A percentile compares a stretch with the other conserved stretches of the same genome.
Evolutionary conservation across 2,329 filamentous ascomycete species (phyloP).

Genomic region (Scedosporium apiospermum): DNA sequence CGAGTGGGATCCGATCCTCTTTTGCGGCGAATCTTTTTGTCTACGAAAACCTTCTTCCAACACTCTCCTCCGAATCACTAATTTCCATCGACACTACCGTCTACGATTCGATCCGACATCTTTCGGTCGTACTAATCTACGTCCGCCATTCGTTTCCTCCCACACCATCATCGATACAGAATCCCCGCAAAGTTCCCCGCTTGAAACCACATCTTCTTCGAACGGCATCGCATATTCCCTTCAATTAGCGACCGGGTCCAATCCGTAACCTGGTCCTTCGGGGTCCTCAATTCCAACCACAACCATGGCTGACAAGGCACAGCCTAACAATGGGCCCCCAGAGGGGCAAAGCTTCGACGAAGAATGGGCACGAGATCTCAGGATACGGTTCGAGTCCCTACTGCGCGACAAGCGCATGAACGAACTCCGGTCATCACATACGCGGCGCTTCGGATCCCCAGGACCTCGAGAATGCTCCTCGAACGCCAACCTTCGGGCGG

Average conservation of each 20-base stretch:
- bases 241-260: not conserved
- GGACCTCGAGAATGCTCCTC: slow-evolving; percentile 39
- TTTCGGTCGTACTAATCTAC: too few relatives aligned
- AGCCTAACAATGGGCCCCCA: not conserved
- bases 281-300: not conserved
- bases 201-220: not conserved
- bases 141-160: too few relatives aligned
- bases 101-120: not conserved
- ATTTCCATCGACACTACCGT: not conserved
- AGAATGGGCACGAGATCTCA: slow-evolving; percentile 68
- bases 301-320: slow-evolving; percentile 5
- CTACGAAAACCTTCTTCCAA: not conserved
- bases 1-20: not conserved
- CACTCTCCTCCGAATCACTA: not conserved
- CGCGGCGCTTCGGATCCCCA: slow-evolving; percentile 50
- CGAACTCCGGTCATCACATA: slow-evolving; percentile 44
- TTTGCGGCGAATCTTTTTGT: not conserved
- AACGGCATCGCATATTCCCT: not conserved
- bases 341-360: slow-evolving; percentile 35
- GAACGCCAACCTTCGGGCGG: slow-evolving; percentile 33
- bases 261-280: not conserved
- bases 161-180: too few relatives aligned
- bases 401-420: slow-evolving; percentile 82
- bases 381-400: slow-evolving; percentile 76
- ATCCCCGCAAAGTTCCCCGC: too few relatives aligned